These are phyloP conservation scores for Globisporangium paddicum DNA, from an alignment of 352 stramenopile species.

Conservation along the genomic window DNA sequence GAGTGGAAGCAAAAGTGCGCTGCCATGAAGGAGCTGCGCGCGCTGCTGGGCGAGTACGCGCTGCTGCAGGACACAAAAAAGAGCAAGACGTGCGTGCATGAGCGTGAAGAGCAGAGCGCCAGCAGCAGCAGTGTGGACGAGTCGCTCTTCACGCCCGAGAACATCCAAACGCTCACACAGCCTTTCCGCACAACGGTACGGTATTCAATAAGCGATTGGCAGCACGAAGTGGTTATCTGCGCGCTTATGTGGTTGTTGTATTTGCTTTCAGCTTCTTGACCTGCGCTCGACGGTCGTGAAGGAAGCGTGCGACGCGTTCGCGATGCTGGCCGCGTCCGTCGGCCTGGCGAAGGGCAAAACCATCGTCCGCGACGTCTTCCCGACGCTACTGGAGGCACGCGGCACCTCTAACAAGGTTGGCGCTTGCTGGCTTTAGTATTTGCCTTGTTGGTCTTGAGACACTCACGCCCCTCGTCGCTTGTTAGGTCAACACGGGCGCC, in stretches of 20 bases:
- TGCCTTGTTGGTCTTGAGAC: not conserved
- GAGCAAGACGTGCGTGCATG: not conserved
- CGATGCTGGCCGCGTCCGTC: conserved; percentile 28
- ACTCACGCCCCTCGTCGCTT: not conserved
- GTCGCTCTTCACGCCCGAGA: conserved; percentile 39
- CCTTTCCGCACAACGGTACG: conserved; percentile 50
- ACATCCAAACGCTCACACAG: conserved; percentile 45
- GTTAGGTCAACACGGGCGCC: conserved; percentile 39
- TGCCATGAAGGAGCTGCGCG: conserved; percentile 38
- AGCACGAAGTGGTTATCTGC: too few species aligned
- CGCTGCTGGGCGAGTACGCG: conserved; percentile 23
- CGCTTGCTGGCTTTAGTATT: not conserved
- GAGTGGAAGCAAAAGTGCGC: conserved; percentile 58
- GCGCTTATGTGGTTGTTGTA: too few species aligned
- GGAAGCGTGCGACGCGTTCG: conserved; percentile 49
- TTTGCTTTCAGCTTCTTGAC: conserved; percentile 25
- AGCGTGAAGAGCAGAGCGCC: not conserved
- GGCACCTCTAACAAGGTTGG: conserved; percentile 52
- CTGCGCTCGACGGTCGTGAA: conserved; percentile 61
- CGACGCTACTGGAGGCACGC: conserved; percentile 46
- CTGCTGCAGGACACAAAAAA: not conserved
- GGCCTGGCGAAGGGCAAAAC: conserved; percentile 41
- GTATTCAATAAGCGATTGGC: not conserved
- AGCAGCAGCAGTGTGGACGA: conserved; percentile 9
- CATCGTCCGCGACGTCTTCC: conserved; percentile 56